Evolutionary conservation across 2,329 filamentous ascomycete genomes (phyloP).

Genomic region (Paraconiothyrium sp.): DNA sequence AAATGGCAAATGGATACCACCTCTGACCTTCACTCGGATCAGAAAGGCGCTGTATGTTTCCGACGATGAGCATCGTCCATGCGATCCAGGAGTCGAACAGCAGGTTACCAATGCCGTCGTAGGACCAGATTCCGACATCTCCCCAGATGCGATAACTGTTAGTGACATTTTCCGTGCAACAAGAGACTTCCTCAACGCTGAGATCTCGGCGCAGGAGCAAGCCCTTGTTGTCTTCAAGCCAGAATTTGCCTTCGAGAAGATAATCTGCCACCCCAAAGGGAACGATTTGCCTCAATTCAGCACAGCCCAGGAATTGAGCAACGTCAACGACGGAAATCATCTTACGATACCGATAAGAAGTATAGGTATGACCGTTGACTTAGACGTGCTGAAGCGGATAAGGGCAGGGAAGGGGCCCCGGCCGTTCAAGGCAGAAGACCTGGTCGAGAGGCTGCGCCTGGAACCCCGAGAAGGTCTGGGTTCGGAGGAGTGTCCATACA

Average conservation of each 20-base stretch:
- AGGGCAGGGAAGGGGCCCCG: conserved; percentile 23
- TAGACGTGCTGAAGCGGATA: conserved; percentile 27
- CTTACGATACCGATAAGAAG: neutral
- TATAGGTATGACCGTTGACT: conserved; percentile 20
- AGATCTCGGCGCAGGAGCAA: conserved; percentile 21
- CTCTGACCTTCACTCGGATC: neutral
- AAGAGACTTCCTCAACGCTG: conserved; percentile 17
- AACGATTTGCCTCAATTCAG: conserved; percentile 6
- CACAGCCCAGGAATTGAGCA: neutral
- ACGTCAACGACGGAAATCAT: neutral
- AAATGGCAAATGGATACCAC: neutral
- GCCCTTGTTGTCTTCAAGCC: conserved; percentile 15
- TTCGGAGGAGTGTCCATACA: neutral
- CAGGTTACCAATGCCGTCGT: no score
- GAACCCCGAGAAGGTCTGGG: neutral
- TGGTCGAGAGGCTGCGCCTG: conserved; percentile 28
- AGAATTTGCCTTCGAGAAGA: conserved; percentile 17
- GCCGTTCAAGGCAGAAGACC: conserved; percentile 25
- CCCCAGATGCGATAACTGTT: neutral
- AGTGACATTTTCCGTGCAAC: conserved; percentile 13
- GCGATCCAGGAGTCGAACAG: neutral
- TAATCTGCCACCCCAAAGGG: neutral
- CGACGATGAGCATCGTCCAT: conserved; percentile 2
- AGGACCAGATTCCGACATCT: neutral
- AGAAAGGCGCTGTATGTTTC: neutral